Evolutionary conservation across 352 stramenopile genomes (phyloP), one percentile per base, ranked within the genome.

Genomic region (Phytophthora chlamydospora): DNA sequence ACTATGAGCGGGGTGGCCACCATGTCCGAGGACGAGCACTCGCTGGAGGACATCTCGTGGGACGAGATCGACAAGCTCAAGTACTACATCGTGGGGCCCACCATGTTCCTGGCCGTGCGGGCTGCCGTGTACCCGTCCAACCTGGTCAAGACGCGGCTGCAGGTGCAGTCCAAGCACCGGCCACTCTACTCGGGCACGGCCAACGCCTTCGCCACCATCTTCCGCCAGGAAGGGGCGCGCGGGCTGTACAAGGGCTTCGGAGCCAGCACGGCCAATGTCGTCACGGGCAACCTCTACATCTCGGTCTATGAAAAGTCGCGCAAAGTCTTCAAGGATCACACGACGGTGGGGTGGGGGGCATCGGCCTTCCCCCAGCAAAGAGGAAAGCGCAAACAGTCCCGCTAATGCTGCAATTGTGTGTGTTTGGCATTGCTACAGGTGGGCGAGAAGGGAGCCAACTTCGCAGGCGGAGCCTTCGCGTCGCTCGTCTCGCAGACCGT

Each of bases 211-310:
- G 64, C 78, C 54, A 92, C 90, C 54, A 96, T 96, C 56, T 65
- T 88, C 42, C 73, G 75, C 5, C 77, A 91, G 32, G 89, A 96
- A 48, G 89, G 89, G 3, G 56, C 84, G 33, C 73, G 80, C 6
- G 89, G 87, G 0, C 69, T 96, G 10, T 96, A 95, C 73, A 95
- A 95, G 56, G 89, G 89, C 17, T 96, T 96, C 41, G 83, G 87
- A n/a, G 85, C 86, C 31, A 95, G 80, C 58, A 90, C 84, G 1
- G 83, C 85, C 51, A 96, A 94, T 60, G 83, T 96, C 19, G 50
- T 94, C 41, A 93, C 83, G 4, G 89, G 89, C 17, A 95, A 96
- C 56, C 55, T 96, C n/a, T 96, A 96, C 72, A 95, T 96, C 36
- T 93, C 82, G 13, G 72, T 96, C 19, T 96, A 96, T 57, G 89